Base-by-base conservation (phyloP, 2,329 filamentous ascomycete species). In the Colletotrichum sp. region DNA sequence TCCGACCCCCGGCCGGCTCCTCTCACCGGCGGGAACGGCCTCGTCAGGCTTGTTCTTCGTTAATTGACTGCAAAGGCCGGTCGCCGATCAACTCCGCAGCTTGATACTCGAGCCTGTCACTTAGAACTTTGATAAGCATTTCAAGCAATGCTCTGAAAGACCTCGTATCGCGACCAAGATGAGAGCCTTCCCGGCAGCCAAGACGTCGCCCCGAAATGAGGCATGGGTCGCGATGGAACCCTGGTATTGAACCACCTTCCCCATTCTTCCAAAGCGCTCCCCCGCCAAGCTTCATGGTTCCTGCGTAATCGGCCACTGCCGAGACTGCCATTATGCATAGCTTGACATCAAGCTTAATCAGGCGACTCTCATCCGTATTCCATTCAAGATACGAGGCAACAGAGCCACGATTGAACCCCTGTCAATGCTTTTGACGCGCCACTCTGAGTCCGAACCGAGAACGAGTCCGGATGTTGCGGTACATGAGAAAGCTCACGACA, bases 141-240 rank as follows among this genome's bases (percentile, higher is more conserved):
- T 48, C 43, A 21, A 48, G n/a, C n/a, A 32, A 61, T 0, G 28
- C n/a, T 0, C 0, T 43, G 2, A 16, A 64, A 24, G 7, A 48
- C 68, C 68, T 70, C 68, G 68, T 70, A 70, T 70, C 14, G 34
- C 34, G 26, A 10, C 28, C 52, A 43, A 26, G 30, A n/a, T 32
- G 14, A 10, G 61, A 26, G 55, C 16, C n/a, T 7, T 55, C 21
- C 24, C 36, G 28, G 39, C 4, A 60, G 72, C 72, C 72, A 70
- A 74, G 72, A 14, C 67, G 10, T 39, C 39, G 60, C 34, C 72
- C 59, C 60, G 68, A 71, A 74, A 71, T 71, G 68, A 71, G 18
- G 48, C 66, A 64, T 74, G 71, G 59, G 71, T 68, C 66, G 66
- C 39, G 60, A 71, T 74, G 68, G 60, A 74, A 71, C 68, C 71